Evolutionary conservation across 257 asterid species (phyloP).

Genomic region (Anisodus tanguticus): DNA sequence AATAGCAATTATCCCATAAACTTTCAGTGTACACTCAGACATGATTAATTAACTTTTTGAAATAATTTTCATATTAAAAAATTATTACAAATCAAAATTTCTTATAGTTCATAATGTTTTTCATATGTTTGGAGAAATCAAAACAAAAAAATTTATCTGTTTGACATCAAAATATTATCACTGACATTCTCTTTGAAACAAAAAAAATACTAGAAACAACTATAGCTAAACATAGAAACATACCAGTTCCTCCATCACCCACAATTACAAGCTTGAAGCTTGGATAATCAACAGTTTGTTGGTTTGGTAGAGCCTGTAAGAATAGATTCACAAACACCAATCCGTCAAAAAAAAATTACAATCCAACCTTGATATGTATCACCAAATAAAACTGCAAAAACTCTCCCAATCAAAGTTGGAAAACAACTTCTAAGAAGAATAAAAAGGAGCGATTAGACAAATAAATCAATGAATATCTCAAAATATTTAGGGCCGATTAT

Average conservation of each 20-base stretch:
- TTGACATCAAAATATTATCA: neutral
- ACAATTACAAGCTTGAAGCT: conserved; percentile 85
- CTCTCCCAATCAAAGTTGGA: neutral
- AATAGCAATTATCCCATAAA: neutral
- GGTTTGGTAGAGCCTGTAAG: conserved; percentile 63
- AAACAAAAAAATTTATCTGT: neutral
- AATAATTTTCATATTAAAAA: neutral
- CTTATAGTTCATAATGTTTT: neutral
- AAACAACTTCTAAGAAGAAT: neutral
- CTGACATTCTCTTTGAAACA: neutral
- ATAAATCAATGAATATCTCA: neutral
- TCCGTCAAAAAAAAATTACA: neutral
- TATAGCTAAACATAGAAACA: neutral
- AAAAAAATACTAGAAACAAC: neutral
- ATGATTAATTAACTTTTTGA: neutral
- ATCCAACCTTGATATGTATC: neutral
- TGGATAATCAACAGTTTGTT: conserved; percentile 75
- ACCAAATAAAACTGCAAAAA: neutral
- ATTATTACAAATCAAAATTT: neutral
- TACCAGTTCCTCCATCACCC: conserved; percentile 85
- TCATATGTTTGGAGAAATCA: neutral
- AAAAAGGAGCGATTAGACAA: neutral
- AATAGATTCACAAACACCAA: neutral
- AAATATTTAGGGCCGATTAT: neutral
- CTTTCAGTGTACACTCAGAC: neutral